phyloP scores from a whole-genome alignment of 2,329 filamentous ascomycete genomes.

The Stagonosporopsis cucurbitacearum region DNA sequence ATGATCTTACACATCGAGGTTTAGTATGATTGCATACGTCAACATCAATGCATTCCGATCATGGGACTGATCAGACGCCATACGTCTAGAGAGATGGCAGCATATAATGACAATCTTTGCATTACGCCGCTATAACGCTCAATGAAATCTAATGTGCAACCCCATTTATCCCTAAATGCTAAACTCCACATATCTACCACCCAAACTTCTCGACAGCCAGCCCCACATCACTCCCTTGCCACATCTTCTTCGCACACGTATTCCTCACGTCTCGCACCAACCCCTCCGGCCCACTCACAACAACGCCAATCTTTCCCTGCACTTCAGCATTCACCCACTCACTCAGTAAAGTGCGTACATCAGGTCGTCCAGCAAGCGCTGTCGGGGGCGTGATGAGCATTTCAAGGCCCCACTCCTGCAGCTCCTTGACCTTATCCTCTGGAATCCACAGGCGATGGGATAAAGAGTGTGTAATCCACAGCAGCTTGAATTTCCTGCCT shows the following conservation, averaged over 20 bases:
- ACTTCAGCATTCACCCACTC: constrained; percentile 44
- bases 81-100: neutral
- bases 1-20: neutral
- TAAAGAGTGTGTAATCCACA: constrained; percentile 65
- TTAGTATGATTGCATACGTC: neutral
- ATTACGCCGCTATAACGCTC: constrained; percentile 3
- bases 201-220: constrained; percentile 72
- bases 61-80: neutral
- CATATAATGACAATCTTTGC: neutral
- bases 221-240: constrained; percentile 57
- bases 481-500: constrained; percentile 54
- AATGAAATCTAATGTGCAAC: neutral
- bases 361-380: constrained; percentile 59
- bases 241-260: constrained; percentile 58
- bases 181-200: constrained; percentile 52
- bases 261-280: constrained; percentile 68
- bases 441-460: constrained; percentile 64
- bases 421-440: constrained; percentile 56
- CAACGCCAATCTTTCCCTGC: constrained; percentile 55
- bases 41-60: neutral
- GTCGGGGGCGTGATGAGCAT: constrained; percentile 64
- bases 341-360: constrained; percentile 56
- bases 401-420: constrained; percentile 58
- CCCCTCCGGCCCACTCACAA: constrained; percentile 68
- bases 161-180: neutral